These are phyloP conservation scores for Sphaceloma murrayae DNA, from an alignment of 2,329 filamentous ascomycete genomes.

Conservation along the genomic window DNA sequence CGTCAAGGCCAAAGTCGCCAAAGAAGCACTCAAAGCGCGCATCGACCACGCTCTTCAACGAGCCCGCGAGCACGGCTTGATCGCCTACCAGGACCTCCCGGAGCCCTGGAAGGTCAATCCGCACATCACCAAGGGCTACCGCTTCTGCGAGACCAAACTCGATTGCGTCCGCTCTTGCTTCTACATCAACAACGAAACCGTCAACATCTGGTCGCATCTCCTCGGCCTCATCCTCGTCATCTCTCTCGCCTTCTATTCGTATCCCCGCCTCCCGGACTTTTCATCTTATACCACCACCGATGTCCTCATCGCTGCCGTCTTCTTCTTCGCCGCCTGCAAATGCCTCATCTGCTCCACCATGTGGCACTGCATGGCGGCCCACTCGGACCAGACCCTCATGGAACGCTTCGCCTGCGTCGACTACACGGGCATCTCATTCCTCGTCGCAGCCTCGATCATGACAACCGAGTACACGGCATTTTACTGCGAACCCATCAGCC, in stretches of 20 bases:
- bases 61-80: constrained; percentile 71
- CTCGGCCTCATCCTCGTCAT: constrained; percentile 83
- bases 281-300: constrained; percentile 76
- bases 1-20: constrained; percentile 68
- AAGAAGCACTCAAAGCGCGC: constrained; percentile 37
- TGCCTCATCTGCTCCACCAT: constrained; percentile 90
- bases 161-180: constrained; percentile 76
- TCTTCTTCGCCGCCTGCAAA: constrained; percentile 93
- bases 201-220: constrained; percentile 97
- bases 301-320: constrained; percentile 80
- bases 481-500: constrained; percentile 86
- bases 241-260: constrained; percentile 88
- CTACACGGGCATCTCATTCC: constrained; percentile 91
- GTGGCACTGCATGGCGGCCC: constrained; percentile 99
- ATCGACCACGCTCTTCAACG: constrained; percentile 76
- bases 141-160: constrained; percentile 83
- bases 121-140: constrained; percentile 83
- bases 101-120: constrained; percentile 91
- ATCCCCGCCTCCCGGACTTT: constrained; percentile 81
- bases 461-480: constrained; percentile 98
- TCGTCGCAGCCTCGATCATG: constrained; percentile 94
- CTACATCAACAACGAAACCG: constrained; percentile 76
- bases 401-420: constrained; percentile 96
- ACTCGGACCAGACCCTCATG: constrained; percentile 79
- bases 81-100: constrained; percentile 83